A percentile compares a stretch with the other conserved stretches of the same genome.
Conservation (phyloP, 306 rosid species). For the Luffa acutangula region DNA sequence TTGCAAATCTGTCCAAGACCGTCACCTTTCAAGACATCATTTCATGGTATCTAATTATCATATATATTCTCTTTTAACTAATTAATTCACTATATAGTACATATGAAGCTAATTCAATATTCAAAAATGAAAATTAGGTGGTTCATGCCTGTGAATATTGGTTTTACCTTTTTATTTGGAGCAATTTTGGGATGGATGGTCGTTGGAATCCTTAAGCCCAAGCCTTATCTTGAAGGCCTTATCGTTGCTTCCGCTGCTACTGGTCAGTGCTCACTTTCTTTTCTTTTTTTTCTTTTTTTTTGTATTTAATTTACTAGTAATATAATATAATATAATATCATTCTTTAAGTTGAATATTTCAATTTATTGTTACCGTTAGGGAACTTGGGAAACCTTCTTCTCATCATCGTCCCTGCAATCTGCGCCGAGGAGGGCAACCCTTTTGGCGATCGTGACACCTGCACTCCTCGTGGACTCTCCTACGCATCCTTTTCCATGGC, state of each 20-base stretch:
- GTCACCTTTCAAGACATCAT: constrained; percentile 67
- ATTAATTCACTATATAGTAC: too few relatives aligned
- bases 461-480: constrained; percentile 48
- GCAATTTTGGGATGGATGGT: constrained; percentile 71
- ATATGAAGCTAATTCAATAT: too few relatives aligned
- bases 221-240: constrained; percentile 68
- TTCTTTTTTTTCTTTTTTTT: too few relatives aligned
- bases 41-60: constrained; percentile 42
- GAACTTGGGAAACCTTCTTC: constrained; percentile 79
- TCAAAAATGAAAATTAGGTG: constrained; percentile 37
- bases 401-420: constrained; percentile 70
- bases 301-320: too few relatives aligned
- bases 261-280: constrained; percentile 24
- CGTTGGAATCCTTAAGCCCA: constrained; percentile 60
- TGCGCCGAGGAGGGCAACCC: constrained; percentile 68
- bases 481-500: constrained; percentile 94
- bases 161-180: constrained; percentile 65
- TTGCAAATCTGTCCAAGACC: constrained; percentile 54
- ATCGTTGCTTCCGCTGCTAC: constrained; percentile 63
- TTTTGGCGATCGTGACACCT: constrained; percentile 40
- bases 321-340: too few relatives aligned
- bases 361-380: constrained; percentile 21
- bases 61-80: too few relatives aligned
- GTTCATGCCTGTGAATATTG: constrained; percentile 83
- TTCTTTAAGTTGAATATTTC: too few relatives aligned